Evolutionary conservation across 2,329 filamentous ascomycete species (phyloP).

Genomic region (Verticillium nonalfalfae): DNA sequence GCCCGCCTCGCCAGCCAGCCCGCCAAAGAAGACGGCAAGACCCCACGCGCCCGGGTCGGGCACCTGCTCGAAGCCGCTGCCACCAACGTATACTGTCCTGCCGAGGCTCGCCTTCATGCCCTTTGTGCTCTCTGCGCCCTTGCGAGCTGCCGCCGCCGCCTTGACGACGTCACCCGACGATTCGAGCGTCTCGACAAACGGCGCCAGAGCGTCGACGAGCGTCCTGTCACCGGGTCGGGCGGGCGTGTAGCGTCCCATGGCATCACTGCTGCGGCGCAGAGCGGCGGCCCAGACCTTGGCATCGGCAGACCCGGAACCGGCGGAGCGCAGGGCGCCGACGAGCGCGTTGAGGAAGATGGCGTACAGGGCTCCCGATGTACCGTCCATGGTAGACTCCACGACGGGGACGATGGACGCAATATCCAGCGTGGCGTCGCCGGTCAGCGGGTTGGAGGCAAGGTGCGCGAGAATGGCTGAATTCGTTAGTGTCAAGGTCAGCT

Average conservation of each 20-base stretch:
- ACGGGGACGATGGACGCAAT: slow-evolving; percentile 1
- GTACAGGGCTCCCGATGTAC: slow-evolving; percentile 1
- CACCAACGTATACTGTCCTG: slow-evolving; percentile 72
- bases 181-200: slow-evolving; percentile 71
- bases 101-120: slow-evolving; percentile 89
- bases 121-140: slow-evolving; percentile 78
- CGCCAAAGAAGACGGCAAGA: slow-evolving; percentile 73
- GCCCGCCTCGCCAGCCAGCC: slow-evolving; percentile 55
- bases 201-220: slow-evolving; percentile 53
- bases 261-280: slow-evolving; percentile 53
- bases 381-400: slow-evolving; percentile 5
- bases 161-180: slow-evolving; percentile 59
- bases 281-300: slow-evolving; percentile 3
- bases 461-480: slow-evolving; percentile 44
- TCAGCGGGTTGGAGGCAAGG: slow-evolving; percentile 34
- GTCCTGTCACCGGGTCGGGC: slow-evolving; percentile 2
- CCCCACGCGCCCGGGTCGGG: slow-evolving; percentile 65
- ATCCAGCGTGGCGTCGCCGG: slow-evolving; percentile 38
- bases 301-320: background rate
- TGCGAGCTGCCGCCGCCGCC: slow-evolving; percentile 68
- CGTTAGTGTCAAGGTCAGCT: slow-evolving; percentile 8
- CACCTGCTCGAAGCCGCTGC: slow-evolving; percentile 40
- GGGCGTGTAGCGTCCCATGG: slow-evolving; percentile 34
- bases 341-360: slow-evolving; percentile 3
- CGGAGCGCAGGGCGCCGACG: background rate